Evolutionary conservation across 371 early-diverging fungal species (phyloP), one percentile per base, ranked within the genome.

Genomic region (Mucor sp.): DNA sequence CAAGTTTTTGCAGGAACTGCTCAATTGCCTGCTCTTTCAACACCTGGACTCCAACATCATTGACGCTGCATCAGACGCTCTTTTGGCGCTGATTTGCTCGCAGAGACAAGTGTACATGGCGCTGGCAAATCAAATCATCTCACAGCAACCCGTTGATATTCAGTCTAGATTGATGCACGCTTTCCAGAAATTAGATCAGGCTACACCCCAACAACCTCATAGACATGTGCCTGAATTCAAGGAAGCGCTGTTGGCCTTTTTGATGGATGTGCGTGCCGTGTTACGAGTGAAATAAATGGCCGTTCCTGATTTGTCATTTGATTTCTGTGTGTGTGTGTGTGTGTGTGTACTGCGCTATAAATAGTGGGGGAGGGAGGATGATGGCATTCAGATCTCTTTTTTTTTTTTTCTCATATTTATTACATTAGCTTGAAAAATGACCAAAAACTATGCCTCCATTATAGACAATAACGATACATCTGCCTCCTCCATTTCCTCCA

Each of bases 261-360:
- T 91, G 68, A 83, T 89, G 84, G 81, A 89, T 63, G 90, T 87
- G 4, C 80, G 91, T 48, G 91, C 90, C 53, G 85, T 91, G 11
- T 73, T 91, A 60, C 77, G 91, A 43, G 82, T 88, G 19, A 87
- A 88, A 77, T 90, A 81, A 78, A 65, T 48, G 19, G 8, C 44
- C 21, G 47, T 53, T 53, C 27, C 27, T 53, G 53, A 53, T 53
- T 53, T 53, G 53, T 53, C 53, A 53, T 53, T 53, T 53, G 53
- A 53, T 53, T 15, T 53, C n/a, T 11, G 9, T 48, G 30, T 30
- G 33, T 23, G 27, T 12, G 6, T 9, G n/a, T 11, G 9, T 48
- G 30, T 30, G 33, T 23, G 27, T 12, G 6, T 9, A 25, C 19
- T 15, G 23, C 21, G 37, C 47, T 47, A 47, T 47, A 47, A 47